Evolutionary conservation across 805 yeast species (phyloP).

Genomic region (Dipodascus geniculatus): DNA sequence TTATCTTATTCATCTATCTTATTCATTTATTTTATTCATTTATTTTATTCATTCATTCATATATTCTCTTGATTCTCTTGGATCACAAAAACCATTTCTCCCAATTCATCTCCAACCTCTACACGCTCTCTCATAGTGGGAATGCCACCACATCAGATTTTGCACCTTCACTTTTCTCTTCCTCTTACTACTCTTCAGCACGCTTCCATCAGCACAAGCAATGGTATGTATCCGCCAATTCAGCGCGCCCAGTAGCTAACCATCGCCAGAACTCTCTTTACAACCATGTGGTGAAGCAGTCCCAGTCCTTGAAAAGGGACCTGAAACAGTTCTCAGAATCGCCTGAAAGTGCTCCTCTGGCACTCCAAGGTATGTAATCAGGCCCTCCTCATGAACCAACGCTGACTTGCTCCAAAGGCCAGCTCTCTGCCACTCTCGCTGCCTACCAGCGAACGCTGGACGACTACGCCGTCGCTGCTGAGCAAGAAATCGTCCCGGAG

Average conservation of each 20-base stretch:
- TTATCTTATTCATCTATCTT: not conserved
- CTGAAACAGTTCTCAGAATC: conserved; percentile 45
- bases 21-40: too few species aligned
- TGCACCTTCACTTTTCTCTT: not conserved
- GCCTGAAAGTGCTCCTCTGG: conserved; percentile 57
- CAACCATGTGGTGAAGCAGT: conserved; percentile 83
- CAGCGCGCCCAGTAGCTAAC: not conserved
- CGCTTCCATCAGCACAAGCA: too few species aligned
- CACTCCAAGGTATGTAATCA: conserved; percentile 44
- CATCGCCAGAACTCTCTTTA: conserved; percentile 59
- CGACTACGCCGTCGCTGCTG: conserved; percentile 47
- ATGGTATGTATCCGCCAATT: not conserved
- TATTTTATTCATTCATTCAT: too few species aligned
- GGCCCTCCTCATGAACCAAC: not conserved
- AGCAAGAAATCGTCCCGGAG: conserved; percentile 45
- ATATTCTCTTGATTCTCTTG: too few species aligned
- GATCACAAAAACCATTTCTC: not conserved
- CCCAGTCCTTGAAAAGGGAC: conserved; percentile 60
- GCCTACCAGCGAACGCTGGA: conserved; percentile 65
- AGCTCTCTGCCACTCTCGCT: conserved; percentile 68
- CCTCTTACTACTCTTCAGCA: not conserved
- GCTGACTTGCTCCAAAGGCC: conserved; percentile 27
- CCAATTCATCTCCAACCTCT: too few species aligned
- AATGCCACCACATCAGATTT: not conserved
- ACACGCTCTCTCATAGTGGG: too few species aligned